Conservation (phyloP, 1,284 basidiomycete genomes). For the Mycena sp. region DNA sequence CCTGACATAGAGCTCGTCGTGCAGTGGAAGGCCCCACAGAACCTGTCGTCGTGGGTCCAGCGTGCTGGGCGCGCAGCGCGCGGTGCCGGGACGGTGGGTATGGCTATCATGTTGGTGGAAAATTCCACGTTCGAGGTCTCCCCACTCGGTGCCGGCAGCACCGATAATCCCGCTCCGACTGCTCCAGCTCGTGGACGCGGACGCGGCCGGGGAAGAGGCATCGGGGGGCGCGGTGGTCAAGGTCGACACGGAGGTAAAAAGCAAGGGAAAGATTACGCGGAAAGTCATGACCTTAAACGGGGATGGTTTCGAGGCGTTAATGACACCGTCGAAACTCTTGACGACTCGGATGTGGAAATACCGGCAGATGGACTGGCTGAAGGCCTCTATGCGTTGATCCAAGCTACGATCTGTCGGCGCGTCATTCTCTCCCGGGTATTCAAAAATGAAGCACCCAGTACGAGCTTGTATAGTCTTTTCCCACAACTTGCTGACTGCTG, state of each 20-base stretch:
- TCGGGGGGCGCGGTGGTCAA: not conserved
- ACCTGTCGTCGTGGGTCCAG: slow-evolving; percentile 40
- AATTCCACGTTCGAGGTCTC: slow-evolving; percentile 34
- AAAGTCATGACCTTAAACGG: slow-evolving; percentile 11
- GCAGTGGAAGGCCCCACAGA: slow-evolving; percentile 43
- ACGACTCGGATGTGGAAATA: not conserved
- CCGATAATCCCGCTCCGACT: too few relatives aligned
- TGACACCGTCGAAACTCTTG: not conserved
- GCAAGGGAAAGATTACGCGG: slow-evolving; percentile 11
- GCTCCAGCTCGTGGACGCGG: not conserved
- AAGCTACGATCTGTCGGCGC: slow-evolving; percentile 14
- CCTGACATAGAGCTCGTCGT: slow-evolving; percentile 45
- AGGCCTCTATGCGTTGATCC: slow-evolving; percentile 21
- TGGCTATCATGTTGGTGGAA: slow-evolving; percentile 43
- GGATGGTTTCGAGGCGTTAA: not conserved
- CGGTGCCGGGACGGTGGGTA: slow-evolving; percentile 22
- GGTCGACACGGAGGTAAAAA: not conserved
- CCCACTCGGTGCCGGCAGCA: not conserved
- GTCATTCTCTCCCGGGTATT: not conserved
- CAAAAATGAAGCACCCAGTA: not conserved
- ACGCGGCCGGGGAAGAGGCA: not conserved
- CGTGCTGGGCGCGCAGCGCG: slow-evolving; percentile 44
- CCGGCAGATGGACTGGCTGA: slow-evolving; percentile 8
- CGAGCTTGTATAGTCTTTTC: not conserved
- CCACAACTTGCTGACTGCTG: not conserved